phyloP scores from a whole-genome alignment of 2,329 filamentous ascomycete genomes.

The Claviceps citrina region DNA sequence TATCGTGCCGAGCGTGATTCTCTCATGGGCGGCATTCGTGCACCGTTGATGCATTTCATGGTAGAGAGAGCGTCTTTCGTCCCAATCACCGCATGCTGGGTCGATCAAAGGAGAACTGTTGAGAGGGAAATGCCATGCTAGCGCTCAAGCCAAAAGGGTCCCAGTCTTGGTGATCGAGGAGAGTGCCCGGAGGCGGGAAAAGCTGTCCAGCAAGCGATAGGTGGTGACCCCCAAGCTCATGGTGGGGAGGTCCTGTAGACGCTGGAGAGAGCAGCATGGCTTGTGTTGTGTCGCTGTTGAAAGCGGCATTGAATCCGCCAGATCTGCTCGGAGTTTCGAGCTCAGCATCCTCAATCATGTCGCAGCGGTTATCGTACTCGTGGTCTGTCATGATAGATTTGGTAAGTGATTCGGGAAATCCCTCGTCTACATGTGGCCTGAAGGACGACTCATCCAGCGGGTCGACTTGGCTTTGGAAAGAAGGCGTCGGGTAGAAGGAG shows the following conservation, averaged over 20 bases:
- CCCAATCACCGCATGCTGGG: conserved; percentile 32
- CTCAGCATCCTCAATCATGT: conserved; percentile 74
- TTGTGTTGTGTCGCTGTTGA: conserved; percentile 32
- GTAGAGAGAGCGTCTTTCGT: too few relatives aligned
- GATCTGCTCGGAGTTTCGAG: conserved; percentile 51
- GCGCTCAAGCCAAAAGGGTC: conserved; percentile 88
- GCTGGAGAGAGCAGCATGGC: conserved; percentile 26
- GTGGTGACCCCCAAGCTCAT: conserved; percentile 23
- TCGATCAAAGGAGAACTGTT: conserved; percentile 61
- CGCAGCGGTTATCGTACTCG: conserved; percentile 84
- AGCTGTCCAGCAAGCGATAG: conserved; percentile 16
- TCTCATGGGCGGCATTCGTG: neutral
- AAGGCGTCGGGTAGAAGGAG: conserved; percentile 63
- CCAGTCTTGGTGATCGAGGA: conserved; percentile 72
- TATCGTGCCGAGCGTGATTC: neutral
- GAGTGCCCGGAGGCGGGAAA: conserved; percentile 50
- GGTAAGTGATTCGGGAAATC: conserved; percentile 38
- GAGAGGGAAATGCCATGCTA: conserved; percentile 86
- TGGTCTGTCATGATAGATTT: conserved; percentile 61
- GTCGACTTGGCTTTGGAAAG: conserved; percentile 85
- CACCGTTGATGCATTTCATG: neutral
- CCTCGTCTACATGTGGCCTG: conserved; percentile 29
- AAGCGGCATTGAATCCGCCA: conserved; percentile 46
- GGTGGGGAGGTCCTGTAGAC: conserved; percentile 22
- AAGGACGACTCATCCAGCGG: conserved; percentile 70